Base-by-base conservation (phyloP, 768 basidiomycete genomes). In the Tricholoma terreum region DNA sequence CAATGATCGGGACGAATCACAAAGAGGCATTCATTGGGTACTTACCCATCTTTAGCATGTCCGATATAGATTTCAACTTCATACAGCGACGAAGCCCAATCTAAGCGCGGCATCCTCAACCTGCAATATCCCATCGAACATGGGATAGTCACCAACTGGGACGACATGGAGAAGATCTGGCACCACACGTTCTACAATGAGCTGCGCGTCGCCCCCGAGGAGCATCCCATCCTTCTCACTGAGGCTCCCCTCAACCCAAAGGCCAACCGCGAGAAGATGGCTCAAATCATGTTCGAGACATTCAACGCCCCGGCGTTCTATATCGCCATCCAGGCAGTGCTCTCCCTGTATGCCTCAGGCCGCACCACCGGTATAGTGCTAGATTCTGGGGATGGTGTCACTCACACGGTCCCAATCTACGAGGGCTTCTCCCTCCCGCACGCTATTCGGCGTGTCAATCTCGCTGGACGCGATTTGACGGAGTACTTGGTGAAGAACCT, bases 161-260 rank as follows among this genome's bases (percentile, higher is more conserved):
- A 95, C 68, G 94, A 95, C 76, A 94, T 94, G 93, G 94, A 96
- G 80, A 94, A 95, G 79, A 95, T 95, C 73, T 95, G 93, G 93
- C 92, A 94, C 73, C 93, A 95, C 80, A 94, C 94, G 22, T 96
- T 95, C 77, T 95, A 92, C 84, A 94, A 94, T 72, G 92, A 93
- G 75, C 86, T 93, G 58, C 90, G 91, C 77, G 91, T 94, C 65
- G 91, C 91, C 4, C 92, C 92, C 24, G 91, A 94, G 73, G 91
- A 93, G 77, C 90, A 93, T 80, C 92, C 92, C 60, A 87, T 93
- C 66, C 82, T 94, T 57, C 81, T 94, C 69, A 94, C 92, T 58
- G 92, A 94, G 75, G 92, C 92, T 33, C 92, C 92, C 14, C 83
- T 92, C 64, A 94, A 94, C 80, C 92, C 92, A 64, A 94, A 94